Percentiles rank a stretch among this genome's conserved stretches.
phyloP scores from a whole-genome alignment of 2,329 filamentous ascomycete genomes.

The Alternaria atra region DNA sequence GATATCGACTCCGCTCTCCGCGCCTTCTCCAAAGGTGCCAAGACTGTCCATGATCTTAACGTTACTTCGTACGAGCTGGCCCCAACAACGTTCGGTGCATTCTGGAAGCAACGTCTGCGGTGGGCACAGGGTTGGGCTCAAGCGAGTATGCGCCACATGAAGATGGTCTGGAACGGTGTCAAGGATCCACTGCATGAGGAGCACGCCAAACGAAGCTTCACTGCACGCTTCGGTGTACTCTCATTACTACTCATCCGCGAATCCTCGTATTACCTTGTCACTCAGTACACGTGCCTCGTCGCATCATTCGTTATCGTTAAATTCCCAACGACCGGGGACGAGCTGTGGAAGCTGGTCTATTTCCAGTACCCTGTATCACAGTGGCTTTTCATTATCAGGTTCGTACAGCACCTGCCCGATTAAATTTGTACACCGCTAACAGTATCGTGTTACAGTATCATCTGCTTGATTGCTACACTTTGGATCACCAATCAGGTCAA shows the following conservation, averaged over 20 bases:
- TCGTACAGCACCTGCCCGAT: constrained; percentile 25
- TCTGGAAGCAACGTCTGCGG: constrained; percentile 61
- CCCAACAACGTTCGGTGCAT: constrained; percentile 55
- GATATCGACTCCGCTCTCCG: constrained; percentile 61
- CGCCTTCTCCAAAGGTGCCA: constrained; percentile 55
- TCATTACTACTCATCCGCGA: constrained; percentile 59
- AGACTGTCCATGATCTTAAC: constrained; percentile 60
- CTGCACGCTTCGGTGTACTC: constrained; percentile 55
- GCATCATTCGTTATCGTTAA: constrained; percentile 57
- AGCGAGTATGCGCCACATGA: constrained; percentile 56
- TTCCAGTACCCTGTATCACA: constrained; percentile 60
- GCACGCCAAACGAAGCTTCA: constrained; percentile 46
- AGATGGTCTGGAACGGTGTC: constrained; percentile 55
- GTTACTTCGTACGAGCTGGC: constrained; percentile 60
- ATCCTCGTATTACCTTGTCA: constrained; percentile 59
- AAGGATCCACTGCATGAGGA: constrained; percentile 38
- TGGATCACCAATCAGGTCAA: constrained; percentile 58
- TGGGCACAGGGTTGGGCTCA: constrained; percentile 63
- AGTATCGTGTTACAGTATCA: constrained; percentile 41
- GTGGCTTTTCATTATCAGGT: constrained; percentile 59
- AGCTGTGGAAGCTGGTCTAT: constrained; percentile 55
- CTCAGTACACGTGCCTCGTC: constrained; percentile 59
- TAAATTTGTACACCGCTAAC: constrained; percentile 23
- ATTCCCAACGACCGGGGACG: constrained; percentile 52
- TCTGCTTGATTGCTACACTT: constrained; percentile 56